Percentiles rank a stretch among this genome's conserved stretches.
phyloP scores from a whole-genome alignment of 2,329 filamentous ascomycete genomes.

The Penicillium sp. region DNA sequence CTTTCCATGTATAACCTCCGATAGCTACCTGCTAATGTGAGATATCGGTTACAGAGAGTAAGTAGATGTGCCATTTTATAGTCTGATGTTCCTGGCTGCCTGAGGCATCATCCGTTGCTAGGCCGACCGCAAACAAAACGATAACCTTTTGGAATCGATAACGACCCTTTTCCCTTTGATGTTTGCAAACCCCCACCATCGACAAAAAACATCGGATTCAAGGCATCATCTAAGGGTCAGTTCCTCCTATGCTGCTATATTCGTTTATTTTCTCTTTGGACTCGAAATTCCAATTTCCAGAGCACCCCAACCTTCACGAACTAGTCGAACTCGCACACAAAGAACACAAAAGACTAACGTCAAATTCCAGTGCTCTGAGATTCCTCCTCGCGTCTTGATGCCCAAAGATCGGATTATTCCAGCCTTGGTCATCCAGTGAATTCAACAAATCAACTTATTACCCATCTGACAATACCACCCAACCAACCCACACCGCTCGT shows the following conservation, averaged over 20 bases:
- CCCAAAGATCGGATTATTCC: neutral
- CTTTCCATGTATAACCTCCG: too few relatives aligned
- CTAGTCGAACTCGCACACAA: neutral
- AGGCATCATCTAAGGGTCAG: neutral
- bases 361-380: neutral
- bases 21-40: neutral
- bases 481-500: constrained; percentile 20
- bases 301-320: neutral
- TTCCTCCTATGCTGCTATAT: neutral
- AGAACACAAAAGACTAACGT: neutral
- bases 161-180: constrained; percentile 7
- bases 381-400: neutral
- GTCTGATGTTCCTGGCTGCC: neutral
- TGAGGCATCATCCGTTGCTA: constrained; percentile 16
- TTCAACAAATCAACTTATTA: too few relatives aligned
- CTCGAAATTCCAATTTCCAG: neutral
- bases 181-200: constrained; percentile 9
- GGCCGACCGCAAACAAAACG: constrained; percentile 15
- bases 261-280: fast-evolving
- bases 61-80: neutral
- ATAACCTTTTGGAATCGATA: constrained; percentile 16
- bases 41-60: too few relatives aligned
- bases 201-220: neutral
- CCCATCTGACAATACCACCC: constrained; percentile 14
- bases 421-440: neutral